Evolutionary conservation across 208 protist species (phyloP).

Genomic region (Zelonia costaricensis): DNA sequence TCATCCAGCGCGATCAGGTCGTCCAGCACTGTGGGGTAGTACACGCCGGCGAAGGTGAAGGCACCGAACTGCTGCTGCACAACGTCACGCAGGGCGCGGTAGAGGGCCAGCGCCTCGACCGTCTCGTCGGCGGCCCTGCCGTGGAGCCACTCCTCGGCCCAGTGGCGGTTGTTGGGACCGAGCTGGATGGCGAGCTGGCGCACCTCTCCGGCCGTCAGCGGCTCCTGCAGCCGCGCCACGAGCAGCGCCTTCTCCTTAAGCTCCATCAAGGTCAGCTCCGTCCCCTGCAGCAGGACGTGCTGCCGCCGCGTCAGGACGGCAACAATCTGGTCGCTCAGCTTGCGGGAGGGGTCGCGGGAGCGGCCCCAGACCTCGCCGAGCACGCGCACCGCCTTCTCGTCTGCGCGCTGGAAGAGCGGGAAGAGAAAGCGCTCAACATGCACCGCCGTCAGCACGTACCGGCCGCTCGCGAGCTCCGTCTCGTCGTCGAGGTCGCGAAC

Average conservation of each 20-base stretch:
- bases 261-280: slow-evolving; percentile 47
- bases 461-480: slow-evolving; percentile 6
- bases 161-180: slow-evolving; percentile 27
- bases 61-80: slow-evolving; percentile 31
- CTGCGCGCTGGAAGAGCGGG: slow-evolving; percentile 21
- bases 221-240: slow-evolving; percentile 44
- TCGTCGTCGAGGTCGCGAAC: slow-evolving; percentile 32
- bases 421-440: slow-evolving; percentile 28
- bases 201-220: slow-evolving; percentile 23
- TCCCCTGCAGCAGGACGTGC: slow-evolving; percentile 41
- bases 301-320: slow-evolving; percentile 50
- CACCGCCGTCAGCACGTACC: slow-evolving; percentile 25
- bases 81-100: slow-evolving; percentile 20
- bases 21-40: slow-evolving; percentile 56
- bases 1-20: slow-evolving; percentile 75
- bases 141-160: slow-evolving; percentile 32
- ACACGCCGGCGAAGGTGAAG: slow-evolving; percentile 38
- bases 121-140: background rate
- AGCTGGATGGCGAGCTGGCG: slow-evolving; percentile 34
- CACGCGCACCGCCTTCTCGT: slow-evolving; percentile 18
- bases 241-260: slow-evolving; percentile 64
- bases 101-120: slow-evolving; percentile 21
- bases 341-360: slow-evolving; percentile 26
- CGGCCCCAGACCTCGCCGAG: slow-evolving; percentile 26
- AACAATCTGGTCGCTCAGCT: slow-evolving; percentile 45